Conservation (phyloP, 1,139 yeast species). For the Zygosaccharomyces pseudobailii region DNA sequence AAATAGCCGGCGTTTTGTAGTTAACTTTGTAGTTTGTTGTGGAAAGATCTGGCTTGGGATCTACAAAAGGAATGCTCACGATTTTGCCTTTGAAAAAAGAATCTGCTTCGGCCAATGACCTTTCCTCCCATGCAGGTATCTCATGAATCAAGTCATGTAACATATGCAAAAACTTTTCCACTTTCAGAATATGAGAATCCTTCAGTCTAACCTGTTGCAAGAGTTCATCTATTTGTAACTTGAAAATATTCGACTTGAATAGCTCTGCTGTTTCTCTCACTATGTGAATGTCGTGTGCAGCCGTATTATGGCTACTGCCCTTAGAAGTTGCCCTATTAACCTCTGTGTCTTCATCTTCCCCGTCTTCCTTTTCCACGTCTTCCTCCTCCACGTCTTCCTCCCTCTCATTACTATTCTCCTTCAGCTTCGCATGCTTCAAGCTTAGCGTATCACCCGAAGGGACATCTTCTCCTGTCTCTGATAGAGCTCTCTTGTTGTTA, state of each 20-base stretch:
- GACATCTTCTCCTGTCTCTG: slow-evolving; percentile 17
- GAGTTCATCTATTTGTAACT: slow-evolving; percentile 87
- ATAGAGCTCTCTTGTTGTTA: slow-evolving; percentile 7
- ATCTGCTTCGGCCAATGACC: slow-evolving; percentile 51
- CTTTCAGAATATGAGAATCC: slow-evolving; percentile 57
- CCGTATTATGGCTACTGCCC: slow-evolving; percentile 28
- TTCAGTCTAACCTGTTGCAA: slow-evolving; percentile 72
- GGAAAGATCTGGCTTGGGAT: slow-evolving; percentile 66
- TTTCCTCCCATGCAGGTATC: slow-evolving; percentile 51
- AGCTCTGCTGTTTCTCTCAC: slow-evolving; percentile 93
- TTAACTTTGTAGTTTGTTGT: slow-evolving; percentile 65
- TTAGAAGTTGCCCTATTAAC: slow-evolving; percentile 8
- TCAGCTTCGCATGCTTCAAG: slow-evolving; percentile 7
- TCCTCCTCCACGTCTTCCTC: slow-evolving; percentile 17
- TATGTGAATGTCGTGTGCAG: slow-evolving; percentile 83
- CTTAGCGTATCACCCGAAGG: slow-evolving; percentile 5
- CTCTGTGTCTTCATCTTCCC: slow-evolving; percentile 21
- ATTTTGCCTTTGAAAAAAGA: slow-evolving; percentile 46
- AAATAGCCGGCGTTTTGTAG: slow-evolving; percentile 67
- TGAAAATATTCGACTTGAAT: slow-evolving; percentile 91
- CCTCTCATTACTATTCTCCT: slow-evolving; percentile 16
- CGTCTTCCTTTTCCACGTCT: slow-evolving; percentile 19
- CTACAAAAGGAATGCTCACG: slow-evolving; percentile 77
- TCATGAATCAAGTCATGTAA: slow-evolving; percentile 64
- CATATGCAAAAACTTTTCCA: slow-evolving; percentile 75